These are phyloP conservation scores for Starmerella etchellsii DNA, from an alignment of 805 yeast species.

Conservation along the genomic window DNA sequence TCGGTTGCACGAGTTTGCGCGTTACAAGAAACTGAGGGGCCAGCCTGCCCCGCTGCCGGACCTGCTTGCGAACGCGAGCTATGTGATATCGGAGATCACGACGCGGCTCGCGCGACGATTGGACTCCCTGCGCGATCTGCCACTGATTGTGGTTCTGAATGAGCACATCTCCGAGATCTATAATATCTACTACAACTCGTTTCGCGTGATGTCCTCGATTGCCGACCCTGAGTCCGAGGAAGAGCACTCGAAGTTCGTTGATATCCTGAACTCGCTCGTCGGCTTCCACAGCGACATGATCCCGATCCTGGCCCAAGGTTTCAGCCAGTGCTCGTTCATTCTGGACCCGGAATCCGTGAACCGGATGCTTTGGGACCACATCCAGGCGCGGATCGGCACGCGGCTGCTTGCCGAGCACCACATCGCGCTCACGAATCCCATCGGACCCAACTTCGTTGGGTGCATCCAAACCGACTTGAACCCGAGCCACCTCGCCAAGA, in stretches of 20 bases:
- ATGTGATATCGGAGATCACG: conserved; percentile 20
- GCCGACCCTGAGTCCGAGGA: conserved; percentile 36
- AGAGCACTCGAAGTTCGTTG: conserved; percentile 43
- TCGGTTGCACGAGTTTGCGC: conserved; percentile 20
- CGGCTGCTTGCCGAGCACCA: conserved; percentile 80
- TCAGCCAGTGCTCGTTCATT: conserved; percentile 43
- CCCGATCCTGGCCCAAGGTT: conserved; percentile 70
- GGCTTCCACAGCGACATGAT: conserved; percentile 76
- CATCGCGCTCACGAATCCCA: conserved; percentile 43
- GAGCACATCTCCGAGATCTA: conserved; percentile 76
- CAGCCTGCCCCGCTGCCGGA: conserved; percentile 16
- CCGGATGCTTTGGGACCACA: conserved; percentile 57
- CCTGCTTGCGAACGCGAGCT: conserved; percentile 25
- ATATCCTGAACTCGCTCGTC: conserved; percentile 45
- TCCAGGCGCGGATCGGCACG: conserved; percentile 75
- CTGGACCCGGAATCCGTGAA: conserved; percentile 39
- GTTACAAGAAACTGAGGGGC: conserved; percentile 7
- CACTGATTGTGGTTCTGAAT: conserved; percentile 73
- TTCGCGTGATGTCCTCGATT: conserved; percentile 38
- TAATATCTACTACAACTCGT: conserved; percentile 56
- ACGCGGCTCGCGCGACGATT: conserved; percentile 51
- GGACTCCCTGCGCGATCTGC: conserved; percentile 56
- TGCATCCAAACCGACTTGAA: conserved; percentile 54
- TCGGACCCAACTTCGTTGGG: conserved; percentile 41
- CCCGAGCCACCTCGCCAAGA: conserved; percentile 48